Conservation (phyloP, 2,329 filamentous ascomycete species). For the Simplicillium sp. region DNA sequence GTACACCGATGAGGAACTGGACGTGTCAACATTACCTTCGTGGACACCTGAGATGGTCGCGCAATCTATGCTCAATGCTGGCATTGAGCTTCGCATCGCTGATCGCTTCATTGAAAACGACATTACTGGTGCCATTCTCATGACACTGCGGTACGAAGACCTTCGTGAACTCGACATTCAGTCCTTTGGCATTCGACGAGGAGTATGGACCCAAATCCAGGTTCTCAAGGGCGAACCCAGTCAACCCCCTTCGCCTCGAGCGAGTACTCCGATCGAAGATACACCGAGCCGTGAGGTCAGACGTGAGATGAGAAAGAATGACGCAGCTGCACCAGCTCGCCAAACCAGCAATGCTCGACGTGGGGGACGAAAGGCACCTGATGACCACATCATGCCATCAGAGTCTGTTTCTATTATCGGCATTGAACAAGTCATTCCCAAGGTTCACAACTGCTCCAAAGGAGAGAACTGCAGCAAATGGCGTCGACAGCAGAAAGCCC, state of each 20-base stretch:
- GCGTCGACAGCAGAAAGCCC: constrained; percentile 68
- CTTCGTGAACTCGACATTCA: constrained; percentile 71
- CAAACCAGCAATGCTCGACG: constrained; percentile 27
- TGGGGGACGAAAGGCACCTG: constrained; percentile 30
- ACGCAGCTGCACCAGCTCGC: constrained; percentile 21
- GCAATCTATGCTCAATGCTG: constrained; percentile 77
- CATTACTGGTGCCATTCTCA: constrained; percentile 77
- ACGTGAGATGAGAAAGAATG: constrained; percentile 32
- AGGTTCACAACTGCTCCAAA: constrained; percentile 75
- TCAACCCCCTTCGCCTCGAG: constrained; percentile 38
- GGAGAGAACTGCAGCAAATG: constrained; percentile 80
- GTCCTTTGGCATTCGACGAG: constrained; percentile 73
- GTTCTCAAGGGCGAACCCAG: constrained; percentile 45
- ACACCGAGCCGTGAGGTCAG: constrained; percentile 40
- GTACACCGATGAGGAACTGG: constrained; percentile 47
- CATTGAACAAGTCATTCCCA: constrained; percentile 81
- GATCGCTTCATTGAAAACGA: constrained; percentile 87
- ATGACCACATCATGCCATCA: constrained; percentile 64
- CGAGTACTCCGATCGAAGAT: constrained; percentile 54
- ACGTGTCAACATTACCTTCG: constrained; percentile 47
- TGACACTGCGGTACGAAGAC: constrained; percentile 88
- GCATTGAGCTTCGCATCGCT: constrained; percentile 67
- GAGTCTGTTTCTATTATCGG: constrained; percentile 87
- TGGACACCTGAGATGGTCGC: constrained; percentile 74
- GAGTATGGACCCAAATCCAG: constrained; percentile 73